A percentile compares a stretch with the other conserved stretches of the same genome.
Evolutionary conservation across 1,139 yeast genomes (phyloP).

Genomic region (Pichia kudriavzevii): DNA sequence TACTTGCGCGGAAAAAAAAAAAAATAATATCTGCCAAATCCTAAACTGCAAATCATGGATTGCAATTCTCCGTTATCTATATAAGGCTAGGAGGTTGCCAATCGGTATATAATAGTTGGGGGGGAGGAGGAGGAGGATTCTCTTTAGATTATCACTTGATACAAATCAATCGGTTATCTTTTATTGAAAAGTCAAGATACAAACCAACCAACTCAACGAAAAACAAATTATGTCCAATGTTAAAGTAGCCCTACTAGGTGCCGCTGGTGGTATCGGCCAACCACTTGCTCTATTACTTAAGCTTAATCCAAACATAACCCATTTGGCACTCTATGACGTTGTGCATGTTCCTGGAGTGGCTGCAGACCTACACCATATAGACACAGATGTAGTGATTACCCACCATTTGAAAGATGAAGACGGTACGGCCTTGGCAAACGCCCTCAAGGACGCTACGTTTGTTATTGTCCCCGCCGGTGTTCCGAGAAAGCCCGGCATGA

Average conservation of each 20-base stretch:
- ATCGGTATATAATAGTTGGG: no score
- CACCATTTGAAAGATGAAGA: slow-evolving; percentile 58
- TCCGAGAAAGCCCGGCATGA: slow-evolving; percentile 98
- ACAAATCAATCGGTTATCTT: neutral
- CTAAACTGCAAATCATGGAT: no score
- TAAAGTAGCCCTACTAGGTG: slow-evolving; percentile 70
- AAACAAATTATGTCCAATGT: neutral
- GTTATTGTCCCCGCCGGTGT: slow-evolving; percentile 94
- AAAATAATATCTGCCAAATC: no score
- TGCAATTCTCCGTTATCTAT: no score
- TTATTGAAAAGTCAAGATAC: neutral
- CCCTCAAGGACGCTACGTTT: slow-evolving; percentile 65
- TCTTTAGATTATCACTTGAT: no score
- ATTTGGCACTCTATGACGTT: slow-evolving; percentile 78
- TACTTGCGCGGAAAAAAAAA: no score
- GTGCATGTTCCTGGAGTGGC: slow-evolving; percentile 91
- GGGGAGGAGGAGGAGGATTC: no score
- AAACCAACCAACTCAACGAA: slow-evolving; percentile 9
- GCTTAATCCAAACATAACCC: slow-evolving; percentile 49
- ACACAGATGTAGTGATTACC: slow-evolving; percentile 66
- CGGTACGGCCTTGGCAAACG: slow-evolving; percentile 37
- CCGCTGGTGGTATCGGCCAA: slow-evolving; percentile 91
- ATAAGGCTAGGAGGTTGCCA: no score
- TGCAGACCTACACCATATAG: slow-evolving; percentile 83
- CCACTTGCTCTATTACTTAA: slow-evolving; percentile 82